phyloP scores from a whole-genome alignment of 768 basidiomycete species.

The Hygrocybe punicea region DNA sequence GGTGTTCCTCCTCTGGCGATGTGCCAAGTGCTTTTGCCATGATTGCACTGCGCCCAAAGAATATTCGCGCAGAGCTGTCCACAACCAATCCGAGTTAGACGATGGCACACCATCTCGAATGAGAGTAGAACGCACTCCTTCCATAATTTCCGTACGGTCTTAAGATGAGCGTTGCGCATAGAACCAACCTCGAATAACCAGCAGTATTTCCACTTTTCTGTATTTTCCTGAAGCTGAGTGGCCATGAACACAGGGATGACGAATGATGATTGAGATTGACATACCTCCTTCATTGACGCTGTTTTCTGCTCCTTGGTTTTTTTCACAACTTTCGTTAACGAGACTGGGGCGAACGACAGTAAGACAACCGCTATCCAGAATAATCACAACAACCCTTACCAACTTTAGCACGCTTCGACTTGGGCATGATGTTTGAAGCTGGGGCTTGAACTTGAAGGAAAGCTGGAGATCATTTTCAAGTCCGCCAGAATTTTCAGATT shows the following conservation, averaged over 20 bases:
- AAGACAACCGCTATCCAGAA: background rate
- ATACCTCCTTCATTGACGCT: constrained; percentile 73
- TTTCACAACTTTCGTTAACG: constrained; percentile 90
- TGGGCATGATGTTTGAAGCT: constrained; percentile 60
- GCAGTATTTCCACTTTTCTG: constrained; percentile 90
- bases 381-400: constrained; percentile 47
- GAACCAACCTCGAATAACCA: constrained; percentile 95
- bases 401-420: constrained; percentile 84
- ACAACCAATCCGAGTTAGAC: constrained; percentile 3
- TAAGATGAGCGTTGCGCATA: constrained; percentile 92
- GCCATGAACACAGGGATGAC: constrained; percentile 3
- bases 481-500: constrained; percentile 53
- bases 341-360: constrained; percentile 51
- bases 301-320: constrained; percentile 91
- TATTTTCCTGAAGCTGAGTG: constrained; percentile 69
- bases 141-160: constrained; percentile 92
- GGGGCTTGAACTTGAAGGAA: no score
- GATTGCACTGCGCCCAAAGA: constrained; percentile 81
- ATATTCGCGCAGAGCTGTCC: constrained; percentile 78
- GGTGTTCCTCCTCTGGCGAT: constrained; percentile 83
- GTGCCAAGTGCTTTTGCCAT: constrained; percentile 96
- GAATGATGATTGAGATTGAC: constrained; percentile 17
- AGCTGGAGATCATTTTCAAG: constrained; percentile 39
- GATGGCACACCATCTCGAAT: background rate
- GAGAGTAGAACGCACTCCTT: constrained; percentile 61